Conservation (phyloP, 768 basidiomycete genomes). For the Lentinula boryana region DNA sequence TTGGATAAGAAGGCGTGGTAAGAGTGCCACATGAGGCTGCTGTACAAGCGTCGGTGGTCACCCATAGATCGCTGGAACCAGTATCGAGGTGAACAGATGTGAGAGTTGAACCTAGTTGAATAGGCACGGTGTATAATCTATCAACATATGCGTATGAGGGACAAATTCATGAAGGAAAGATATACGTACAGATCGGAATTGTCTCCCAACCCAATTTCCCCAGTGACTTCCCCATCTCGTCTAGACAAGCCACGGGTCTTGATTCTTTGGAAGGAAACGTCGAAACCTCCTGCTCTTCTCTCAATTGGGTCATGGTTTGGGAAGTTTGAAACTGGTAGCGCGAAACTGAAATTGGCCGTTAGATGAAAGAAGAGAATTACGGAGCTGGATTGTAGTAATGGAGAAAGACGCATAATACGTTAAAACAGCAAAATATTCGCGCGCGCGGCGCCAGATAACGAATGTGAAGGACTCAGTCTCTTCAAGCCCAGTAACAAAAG, state of each 20-base stretch:
- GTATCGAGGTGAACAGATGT: slow-evolving; percentile 48
- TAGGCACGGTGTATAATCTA: slow-evolving; percentile 30
- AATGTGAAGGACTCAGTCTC: not conserved
- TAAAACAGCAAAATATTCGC: not conserved
- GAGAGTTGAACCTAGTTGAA: slow-evolving; percentile 24
- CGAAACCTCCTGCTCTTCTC: not conserved
- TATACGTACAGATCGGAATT: slow-evolving; percentile 28
- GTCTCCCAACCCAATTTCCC: slow-evolving; percentile 29
- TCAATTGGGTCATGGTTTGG: not conserved
- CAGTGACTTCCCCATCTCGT: slow-evolving; percentile 20
- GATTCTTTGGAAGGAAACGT: not conserved
- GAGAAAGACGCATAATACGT: not conserved
- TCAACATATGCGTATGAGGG: not conserved
- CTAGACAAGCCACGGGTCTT: not conserved
- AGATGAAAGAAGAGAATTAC: not conserved
- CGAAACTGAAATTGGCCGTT: not conserved
- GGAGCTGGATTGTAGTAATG: not conserved
- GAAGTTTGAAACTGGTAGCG: not conserved
- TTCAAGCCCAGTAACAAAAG: not conserved
- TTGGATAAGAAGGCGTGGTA: slow-evolving; percentile 35
- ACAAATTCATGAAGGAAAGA: not conserved
- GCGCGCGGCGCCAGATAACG: not conserved
- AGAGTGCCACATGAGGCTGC: slow-evolving; percentile 30
- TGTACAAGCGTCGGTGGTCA: slow-evolving; percentile 46
- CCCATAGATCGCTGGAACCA: slow-evolving; percentile 69